Base-by-base conservation (phyloP, 2,329 filamentous ascomycete species). In the Capronia coronata region DNA sequence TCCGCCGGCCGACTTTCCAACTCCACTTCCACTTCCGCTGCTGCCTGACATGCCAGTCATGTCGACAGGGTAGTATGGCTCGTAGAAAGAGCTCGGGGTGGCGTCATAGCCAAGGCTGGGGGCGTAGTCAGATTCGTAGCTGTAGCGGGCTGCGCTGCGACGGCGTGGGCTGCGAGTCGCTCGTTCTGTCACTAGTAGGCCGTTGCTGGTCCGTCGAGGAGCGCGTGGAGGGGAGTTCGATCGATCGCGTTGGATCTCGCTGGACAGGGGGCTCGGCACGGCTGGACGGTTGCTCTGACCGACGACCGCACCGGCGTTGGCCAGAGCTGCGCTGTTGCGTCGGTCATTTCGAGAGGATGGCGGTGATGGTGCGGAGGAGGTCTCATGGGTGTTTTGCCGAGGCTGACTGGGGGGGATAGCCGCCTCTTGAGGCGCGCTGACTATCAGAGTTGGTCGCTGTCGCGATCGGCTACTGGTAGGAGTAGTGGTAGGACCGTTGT, bases 231-330 rank as follows among this genome's bases (percentile, higher is more conserved):
- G 39, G n/a, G 39, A 41, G 19, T 22, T 9, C 2, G 39, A 39
- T 4, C 11, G 29, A 16, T 56, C 54, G 18, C 27, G 48, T 3
- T 40, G 47, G 21, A 56, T 13, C 45, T 56, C 54, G 45, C 43
- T 54, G 27, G 51, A 54, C 40, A 56, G 45, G 7, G 54, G 54
- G 16, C 50, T 54, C 5, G 54, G 54, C 6, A 51, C 23, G 16
- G 48, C 34, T n/a, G 54, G 52, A 1, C 52, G 46, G 42, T 57
- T 55, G 19, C 40, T 22, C 23, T 55, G 29, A 14, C 23, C 46
- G 51, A 39, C 47, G n/a, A 35, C 43, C 13, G 49, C 43, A 5
- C 42, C 1, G 43, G n/a, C 19, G 54, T 47, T 10, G 42, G 44
- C n/a, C 41, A 38, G n/a, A 51, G 29, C 7, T 19, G 25, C 43